phyloP scores from a whole-genome alignment of 257 asterid species.

The Marsdenia floribunda region DNA sequence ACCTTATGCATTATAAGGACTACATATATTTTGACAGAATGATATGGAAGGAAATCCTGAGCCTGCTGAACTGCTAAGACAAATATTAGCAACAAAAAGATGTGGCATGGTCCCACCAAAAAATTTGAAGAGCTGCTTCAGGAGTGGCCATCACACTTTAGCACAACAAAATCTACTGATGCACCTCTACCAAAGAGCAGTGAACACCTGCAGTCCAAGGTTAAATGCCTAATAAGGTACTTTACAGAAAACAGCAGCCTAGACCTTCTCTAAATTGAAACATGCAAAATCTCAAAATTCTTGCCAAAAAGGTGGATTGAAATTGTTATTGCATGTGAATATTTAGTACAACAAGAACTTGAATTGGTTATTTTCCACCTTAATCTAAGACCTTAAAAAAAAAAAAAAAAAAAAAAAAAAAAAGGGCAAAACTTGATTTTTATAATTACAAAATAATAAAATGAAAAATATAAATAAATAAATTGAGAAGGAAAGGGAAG shows the following conservation, averaged over 20 bases:
- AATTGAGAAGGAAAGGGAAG: neutral
- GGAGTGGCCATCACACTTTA: constrained; percentile 33
- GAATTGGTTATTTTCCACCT: neutral
- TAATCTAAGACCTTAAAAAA: neutral
- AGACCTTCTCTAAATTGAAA: neutral
- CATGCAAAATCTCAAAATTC: neutral
- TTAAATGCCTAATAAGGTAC: neutral
- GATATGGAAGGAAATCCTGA: constrained; percentile 22
- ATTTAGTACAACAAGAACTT: neutral
- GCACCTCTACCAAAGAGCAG: neutral
- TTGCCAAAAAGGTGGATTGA: neutral
- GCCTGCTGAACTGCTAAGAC: constrained; percentile 23
- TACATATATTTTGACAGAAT: constrained; percentile 13
- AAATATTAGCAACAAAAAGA: constrained; percentile 24
- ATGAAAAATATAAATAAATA: neutral
- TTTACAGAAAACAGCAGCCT: neutral
- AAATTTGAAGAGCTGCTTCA: constrained; percentile 35
- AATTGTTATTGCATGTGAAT: neutral
- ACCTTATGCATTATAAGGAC: constrained; percentile 20
- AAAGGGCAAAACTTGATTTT: neutral
- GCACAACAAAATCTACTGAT: neutral
- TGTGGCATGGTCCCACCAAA: constrained; percentile 27
- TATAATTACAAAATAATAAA: neutral
- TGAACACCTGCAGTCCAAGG: neutral
- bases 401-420: no score